A percentile compares a stretch with the other conserved stretches of the same genome.
Conservation (phyloP, 2,329 filamentous ascomycete species). For the Penicillium expansum region DNA sequence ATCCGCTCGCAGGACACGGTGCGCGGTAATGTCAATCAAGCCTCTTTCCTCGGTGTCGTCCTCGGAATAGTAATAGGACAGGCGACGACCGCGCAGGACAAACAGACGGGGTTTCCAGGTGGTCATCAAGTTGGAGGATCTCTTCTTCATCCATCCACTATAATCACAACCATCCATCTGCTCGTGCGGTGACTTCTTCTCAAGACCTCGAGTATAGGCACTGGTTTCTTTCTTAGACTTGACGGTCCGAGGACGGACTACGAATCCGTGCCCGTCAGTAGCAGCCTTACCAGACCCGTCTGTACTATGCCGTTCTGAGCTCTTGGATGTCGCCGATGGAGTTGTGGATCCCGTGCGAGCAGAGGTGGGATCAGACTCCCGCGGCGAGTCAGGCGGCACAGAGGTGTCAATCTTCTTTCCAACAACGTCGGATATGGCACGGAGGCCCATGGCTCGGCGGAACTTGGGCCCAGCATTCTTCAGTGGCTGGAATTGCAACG, state of each 20-base stretch:
- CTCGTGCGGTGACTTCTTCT: conserved; percentile 76
- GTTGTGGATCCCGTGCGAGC: conserved; percentile 73
- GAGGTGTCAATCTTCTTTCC: conserved; percentile 52
- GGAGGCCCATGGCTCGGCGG: conserved; percentile 64
- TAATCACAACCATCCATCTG: conserved; percentile 87
- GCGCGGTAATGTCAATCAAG: conserved; percentile 94
- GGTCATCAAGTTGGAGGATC: conserved; percentile 91
- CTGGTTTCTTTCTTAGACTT: conserved; percentile 94
- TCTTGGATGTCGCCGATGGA: conserved; percentile 61
- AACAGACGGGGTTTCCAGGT: conserved; percentile 98
- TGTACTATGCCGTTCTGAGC: conserved; percentile 75
- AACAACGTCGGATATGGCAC: conserved; percentile 76
- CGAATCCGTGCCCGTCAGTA: conserved; percentile 47
- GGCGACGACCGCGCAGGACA: conserved; percentile 81
- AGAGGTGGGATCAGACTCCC: conserved; percentile 61
- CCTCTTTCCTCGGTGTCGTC: conserved; percentile 90
- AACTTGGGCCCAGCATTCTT: conserved; percentile 60
- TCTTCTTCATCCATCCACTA: conserved; percentile 99
- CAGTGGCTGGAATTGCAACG: conserved; percentile 48
- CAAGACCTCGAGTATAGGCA: conserved; percentile 82
- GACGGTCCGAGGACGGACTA: conserved; percentile 51
- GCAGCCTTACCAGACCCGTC: conserved; percentile 55
- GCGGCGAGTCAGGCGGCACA: conserved; percentile 45
- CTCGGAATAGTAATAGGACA: conserved; percentile 96
- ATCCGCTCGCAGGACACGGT: conserved; percentile 91